Percentiles rank a stretch among this genome's conserved stretches.
Evolutionary conservation across 805 yeast genomes (phyloP).

Genomic region (Candida insectorum): DNA sequence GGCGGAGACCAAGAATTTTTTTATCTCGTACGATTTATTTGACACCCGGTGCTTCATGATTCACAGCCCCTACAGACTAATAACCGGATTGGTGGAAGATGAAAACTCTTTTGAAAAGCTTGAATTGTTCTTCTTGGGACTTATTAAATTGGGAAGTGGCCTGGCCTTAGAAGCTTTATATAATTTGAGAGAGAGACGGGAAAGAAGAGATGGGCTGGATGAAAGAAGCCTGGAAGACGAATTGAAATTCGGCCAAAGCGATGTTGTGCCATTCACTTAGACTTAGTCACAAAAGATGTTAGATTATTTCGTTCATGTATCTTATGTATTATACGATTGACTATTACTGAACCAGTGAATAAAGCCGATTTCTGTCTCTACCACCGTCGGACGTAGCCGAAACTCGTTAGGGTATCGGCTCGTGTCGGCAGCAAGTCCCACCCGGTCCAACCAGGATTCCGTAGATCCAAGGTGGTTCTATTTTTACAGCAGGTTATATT

Average conservation of each 20-base stretch:
- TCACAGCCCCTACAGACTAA: conserved; percentile 24
- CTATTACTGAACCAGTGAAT: too few species aligned
- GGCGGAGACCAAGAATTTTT: conserved; percentile 24
- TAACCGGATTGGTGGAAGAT: conserved; percentile 17
- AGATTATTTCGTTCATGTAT: too few species aligned
- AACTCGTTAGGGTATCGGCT: too few species aligned
- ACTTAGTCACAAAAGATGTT: not conserved
- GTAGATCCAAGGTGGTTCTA: too few species aligned
- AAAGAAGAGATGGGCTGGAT: conserved; percentile 1
- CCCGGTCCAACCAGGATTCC: too few species aligned
- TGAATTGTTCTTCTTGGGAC: conserved; percentile 28
- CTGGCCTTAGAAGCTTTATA: conserved; percentile 22
- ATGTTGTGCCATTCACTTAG: conserved; percentile 17
- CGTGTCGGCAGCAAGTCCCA: too few species aligned
- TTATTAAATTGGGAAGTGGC: conserved; percentile 32
- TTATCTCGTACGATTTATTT: conserved; percentile 20
- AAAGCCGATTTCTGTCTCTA: too few species aligned
- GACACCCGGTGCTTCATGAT: conserved; percentile 32
- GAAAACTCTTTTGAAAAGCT: conserved; percentile 26
- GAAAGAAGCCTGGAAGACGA: conserved; percentile 3
- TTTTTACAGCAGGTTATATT: too few species aligned
- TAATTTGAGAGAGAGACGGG: conserved; percentile 9
- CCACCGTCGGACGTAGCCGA: too few species aligned
- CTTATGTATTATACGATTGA: too few species aligned
- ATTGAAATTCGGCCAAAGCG: conserved; percentile 9